phyloP scores from a whole-genome alignment of 129 eudicot genomes.

The Oenanthe sinensis region DNA sequence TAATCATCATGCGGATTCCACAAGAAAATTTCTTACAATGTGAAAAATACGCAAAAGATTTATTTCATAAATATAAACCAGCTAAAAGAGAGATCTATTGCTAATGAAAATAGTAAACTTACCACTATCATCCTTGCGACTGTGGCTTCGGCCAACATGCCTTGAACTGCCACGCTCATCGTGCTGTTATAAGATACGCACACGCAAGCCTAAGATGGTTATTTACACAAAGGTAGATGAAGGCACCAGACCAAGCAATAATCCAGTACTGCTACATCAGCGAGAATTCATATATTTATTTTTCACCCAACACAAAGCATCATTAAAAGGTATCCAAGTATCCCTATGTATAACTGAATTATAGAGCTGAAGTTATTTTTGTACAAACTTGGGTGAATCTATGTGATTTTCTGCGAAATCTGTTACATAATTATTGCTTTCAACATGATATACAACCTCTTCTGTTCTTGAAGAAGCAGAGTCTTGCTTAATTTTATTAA shows the following conservation, averaged over 20 bases:
- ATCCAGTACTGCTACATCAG: constrained; percentile 28
- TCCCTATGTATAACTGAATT: not conserved
- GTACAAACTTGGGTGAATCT: not conserved
- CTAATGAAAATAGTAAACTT: constrained; percentile 10
- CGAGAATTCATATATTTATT: constrained; percentile 14
- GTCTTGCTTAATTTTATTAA: not conserved
- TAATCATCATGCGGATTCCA: not conserved
- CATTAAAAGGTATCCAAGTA: not conserved
- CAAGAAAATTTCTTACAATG: not conserved
- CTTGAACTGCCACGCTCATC: constrained; percentile 67
- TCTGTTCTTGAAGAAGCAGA: not conserved
- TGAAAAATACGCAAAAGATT: not conserved
- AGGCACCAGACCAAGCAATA: constrained; percentile 37
- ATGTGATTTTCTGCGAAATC: not conserved
- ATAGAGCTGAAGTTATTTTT: not conserved
- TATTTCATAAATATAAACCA: not conserved
- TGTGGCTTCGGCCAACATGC: constrained; percentile 56
- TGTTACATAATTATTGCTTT: not conserved
- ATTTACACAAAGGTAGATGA: constrained; percentile 38
- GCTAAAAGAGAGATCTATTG: not conserved
- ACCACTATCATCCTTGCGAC: constrained; percentile 58
- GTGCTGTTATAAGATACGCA: constrained; percentile 90
- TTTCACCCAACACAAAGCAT: not conserved
- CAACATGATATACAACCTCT: not conserved
- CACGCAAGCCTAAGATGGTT: constrained; percentile 76